Evolutionary conservation across 2,329 filamentous ascomycete genomes (phyloP).

Genomic region (Fusarium penzigii): DNA sequence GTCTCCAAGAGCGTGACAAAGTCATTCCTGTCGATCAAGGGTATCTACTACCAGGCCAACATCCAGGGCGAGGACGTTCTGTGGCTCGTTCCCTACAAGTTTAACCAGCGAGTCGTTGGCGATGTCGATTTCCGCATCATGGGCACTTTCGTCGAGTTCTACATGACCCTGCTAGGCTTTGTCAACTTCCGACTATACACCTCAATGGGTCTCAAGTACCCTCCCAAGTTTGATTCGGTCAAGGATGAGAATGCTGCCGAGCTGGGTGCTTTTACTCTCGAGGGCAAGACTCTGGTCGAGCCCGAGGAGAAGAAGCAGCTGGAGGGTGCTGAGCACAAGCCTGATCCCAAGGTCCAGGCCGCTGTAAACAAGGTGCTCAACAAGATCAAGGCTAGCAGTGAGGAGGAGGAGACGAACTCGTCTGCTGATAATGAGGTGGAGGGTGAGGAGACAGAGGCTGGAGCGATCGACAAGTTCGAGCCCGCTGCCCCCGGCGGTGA

Average conservation of each 20-base stretch:
- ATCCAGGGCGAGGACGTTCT: constrained; percentile 96
- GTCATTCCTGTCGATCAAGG: constrained; percentile 97
- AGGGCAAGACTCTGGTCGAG: constrained; percentile 66
- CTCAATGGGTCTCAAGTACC: constrained; percentile 87
- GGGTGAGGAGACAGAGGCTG: constrained; percentile 51
- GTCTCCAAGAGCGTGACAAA: constrained; percentile 87
- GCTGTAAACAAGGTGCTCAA: constrained; percentile 69
- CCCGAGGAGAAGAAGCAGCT: constrained; percentile 56
- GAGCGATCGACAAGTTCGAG: constrained; percentile 88
- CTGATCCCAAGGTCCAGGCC: constrained; percentile 64
- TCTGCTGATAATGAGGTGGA: constrained; percentile 43
- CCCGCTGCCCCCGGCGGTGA: constrained; percentile 83
- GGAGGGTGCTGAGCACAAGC: constrained; percentile 48
- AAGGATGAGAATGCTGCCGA: constrained; percentile 91
- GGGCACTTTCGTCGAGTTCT: constrained; percentile 98
- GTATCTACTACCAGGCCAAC: constrained; percentile 98
- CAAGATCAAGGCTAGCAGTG: constrained; percentile 61
- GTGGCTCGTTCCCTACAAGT: constrained; percentile 97
- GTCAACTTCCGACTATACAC: constrained; percentile 96
- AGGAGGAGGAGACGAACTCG: constrained; percentile 43
- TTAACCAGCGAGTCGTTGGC: constrained; percentile 90
- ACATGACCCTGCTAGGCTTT: constrained; percentile 93
- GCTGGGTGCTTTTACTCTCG: constrained; percentile 85
- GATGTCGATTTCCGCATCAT: constrained; percentile 99
- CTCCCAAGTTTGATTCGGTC: constrained; percentile 84